phyloP scores from a whole-genome alignment of 2,329 filamentous ascomycete genomes.

The Neofusicoccum laricinum region DNA sequence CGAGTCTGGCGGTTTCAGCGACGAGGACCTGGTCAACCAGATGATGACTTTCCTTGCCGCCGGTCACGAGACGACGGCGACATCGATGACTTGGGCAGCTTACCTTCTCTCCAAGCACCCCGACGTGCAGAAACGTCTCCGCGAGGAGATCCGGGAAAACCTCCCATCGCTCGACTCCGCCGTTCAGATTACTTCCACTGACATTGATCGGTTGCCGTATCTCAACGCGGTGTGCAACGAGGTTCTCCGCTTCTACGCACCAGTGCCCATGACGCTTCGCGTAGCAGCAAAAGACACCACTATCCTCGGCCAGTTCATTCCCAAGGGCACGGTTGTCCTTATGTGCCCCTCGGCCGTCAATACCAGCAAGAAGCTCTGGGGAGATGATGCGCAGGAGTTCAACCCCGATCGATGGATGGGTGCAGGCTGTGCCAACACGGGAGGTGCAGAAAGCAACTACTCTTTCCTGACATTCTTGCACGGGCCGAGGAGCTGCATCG shows the following conservation, averaged over 20 bases:
- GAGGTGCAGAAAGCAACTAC: conserved; percentile 74
- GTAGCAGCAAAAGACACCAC: conserved; percentile 62
- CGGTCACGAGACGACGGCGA: conserved; percentile 57
- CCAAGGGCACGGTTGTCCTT: conserved; percentile 67
- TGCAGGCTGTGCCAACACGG: conserved; percentile 54
- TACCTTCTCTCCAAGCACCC: conserved; percentile 53
- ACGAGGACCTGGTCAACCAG: conserved; percentile 81
- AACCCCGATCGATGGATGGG: conserved; percentile 62
- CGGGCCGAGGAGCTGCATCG: conserved; percentile 83
- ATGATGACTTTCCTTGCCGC: conserved; percentile 88
- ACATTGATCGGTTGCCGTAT: conserved; percentile 74
- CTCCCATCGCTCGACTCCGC: conserved; percentile 43
- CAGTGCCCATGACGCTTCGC: conserved; percentile 70
- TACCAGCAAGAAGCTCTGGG: conserved; percentile 68
- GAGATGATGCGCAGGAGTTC: conserved; percentile 69
- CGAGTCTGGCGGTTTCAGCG: conserved; percentile 69
- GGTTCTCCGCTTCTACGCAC: conserved; percentile 68
- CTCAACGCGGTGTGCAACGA: conserved; percentile 78
- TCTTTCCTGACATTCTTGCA: conserved; percentile 80
- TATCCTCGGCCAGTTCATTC: conserved; percentile 64
- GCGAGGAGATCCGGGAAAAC: conserved; percentile 48
- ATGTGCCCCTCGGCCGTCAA: conserved; percentile 68
- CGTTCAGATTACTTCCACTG: conserved; percentile 48
- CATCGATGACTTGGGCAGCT: conserved; percentile 52
- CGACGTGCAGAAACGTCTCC: conserved; percentile 46